Percentiles rank a stretch among this genome's conserved stretches.
These are phyloP conservation scores for Phoenix dactylifera DNA, from an alignment of 176 grass and related monocot genomes.

Conservation along the genomic window DNA sequence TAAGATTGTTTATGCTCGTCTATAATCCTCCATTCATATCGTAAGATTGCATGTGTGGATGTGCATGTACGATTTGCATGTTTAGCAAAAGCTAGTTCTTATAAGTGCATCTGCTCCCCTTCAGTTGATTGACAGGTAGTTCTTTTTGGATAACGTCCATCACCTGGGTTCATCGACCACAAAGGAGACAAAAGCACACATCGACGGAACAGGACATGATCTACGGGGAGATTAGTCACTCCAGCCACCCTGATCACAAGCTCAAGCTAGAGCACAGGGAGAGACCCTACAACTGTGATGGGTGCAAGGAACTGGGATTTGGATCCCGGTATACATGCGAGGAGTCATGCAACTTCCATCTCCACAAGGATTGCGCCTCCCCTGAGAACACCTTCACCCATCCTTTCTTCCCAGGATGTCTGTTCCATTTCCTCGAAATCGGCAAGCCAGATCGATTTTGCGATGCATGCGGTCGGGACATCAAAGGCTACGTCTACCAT, in stretches of 20 bases:
- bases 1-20: too few relatives aligned
- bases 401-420: background rate
- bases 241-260: background rate
- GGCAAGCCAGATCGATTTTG: background rate
- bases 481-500: conserved; percentile 5
- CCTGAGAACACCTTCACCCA: background rate
- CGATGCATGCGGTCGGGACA: background rate
- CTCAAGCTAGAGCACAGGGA: background rate
- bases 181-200: too few relatives aligned
- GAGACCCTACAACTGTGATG: background rate
- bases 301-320: background rate
- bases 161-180: too few relatives aligned
- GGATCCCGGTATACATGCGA: background rate
- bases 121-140: too few relatives aligned
- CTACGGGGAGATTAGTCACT: background rate
- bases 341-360: background rate
- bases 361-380: background rate
- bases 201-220: too few relatives aligned
- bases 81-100: too few relatives aligned
- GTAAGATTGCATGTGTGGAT: too few relatives aligned
- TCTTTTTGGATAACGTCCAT: too few relatives aligned
- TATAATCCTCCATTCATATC: too few relatives aligned
- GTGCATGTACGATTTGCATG: too few relatives aligned
- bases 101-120: too few relatives aligned
- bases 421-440: background rate